Percentiles rank a stretch among this genome's conserved stretches.
These are phyloP conservation scores for Fraxinus angustifolia DNA, from an alignment of 305 asterid genomes.

Conservation along the genomic window DNA sequence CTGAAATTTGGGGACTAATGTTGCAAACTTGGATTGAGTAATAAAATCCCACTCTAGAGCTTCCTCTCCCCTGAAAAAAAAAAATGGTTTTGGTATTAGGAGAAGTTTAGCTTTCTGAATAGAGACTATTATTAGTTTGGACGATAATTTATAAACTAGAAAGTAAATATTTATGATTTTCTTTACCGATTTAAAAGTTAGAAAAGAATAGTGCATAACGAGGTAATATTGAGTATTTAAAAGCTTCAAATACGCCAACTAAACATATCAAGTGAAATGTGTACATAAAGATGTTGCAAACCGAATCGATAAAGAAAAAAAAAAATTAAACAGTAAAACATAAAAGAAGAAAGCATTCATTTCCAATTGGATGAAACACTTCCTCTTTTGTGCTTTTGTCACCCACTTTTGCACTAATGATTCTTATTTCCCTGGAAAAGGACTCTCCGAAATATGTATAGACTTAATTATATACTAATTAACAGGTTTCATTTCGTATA, in stretches of 20 bases:
- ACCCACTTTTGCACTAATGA: not conserved
- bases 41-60: no score
- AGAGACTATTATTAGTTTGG: not conserved
- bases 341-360: not conserved
- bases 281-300: not conserved
- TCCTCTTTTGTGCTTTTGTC: not conserved
- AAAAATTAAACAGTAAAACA: not conserved
- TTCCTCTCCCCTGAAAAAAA: no score
- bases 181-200: no score
- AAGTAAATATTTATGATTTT: no score
- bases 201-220: no score
- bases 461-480: not conserved
- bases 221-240: no score
- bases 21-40: no score
- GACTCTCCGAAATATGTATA: no score
- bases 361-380: not conserved
- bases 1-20: not conserved
- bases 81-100: no score
- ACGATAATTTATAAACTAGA: not conserved
- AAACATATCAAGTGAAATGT: not conserved
- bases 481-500: not conserved
- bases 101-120: not conserved
- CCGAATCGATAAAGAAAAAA: not conserved
- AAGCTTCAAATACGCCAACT: no score
- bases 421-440: not conserved